Evolutionary conservation across 768 basidiomycete species (phyloP).

Genomic region (Leccinum broughii): DNA sequence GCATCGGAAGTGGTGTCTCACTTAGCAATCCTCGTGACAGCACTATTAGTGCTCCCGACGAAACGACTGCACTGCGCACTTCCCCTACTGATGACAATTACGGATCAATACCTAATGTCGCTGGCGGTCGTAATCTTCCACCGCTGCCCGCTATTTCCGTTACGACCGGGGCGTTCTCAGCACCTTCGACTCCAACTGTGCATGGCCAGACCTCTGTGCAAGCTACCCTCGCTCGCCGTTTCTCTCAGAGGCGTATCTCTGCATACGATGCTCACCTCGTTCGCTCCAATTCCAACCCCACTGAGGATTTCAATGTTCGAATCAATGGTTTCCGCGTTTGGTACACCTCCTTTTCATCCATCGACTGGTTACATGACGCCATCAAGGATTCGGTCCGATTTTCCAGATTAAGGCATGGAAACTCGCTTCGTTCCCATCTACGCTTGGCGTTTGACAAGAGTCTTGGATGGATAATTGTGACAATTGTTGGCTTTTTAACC

Average conservation of each 20-base stretch:
- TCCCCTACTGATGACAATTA: constrained; percentile 43
- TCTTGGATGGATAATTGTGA: constrained; percentile 88
- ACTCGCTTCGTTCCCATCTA: constrained; percentile 66
- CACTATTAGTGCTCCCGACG: constrained; percentile 22
- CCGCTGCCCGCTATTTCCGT: constrained; percentile 36
- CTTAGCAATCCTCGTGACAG: constrained; percentile 1
- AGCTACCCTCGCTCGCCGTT: constrained; percentile 39
- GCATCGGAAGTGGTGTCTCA: constrained; percentile 41
- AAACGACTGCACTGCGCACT: constrained; percentile 38
- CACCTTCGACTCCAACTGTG: constrained; percentile 35
- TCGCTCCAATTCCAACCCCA: constrained; percentile 37
- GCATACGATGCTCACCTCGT: constrained; percentile 60
- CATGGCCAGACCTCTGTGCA: constrained; percentile 36
- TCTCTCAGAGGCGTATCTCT: constrained; percentile 62
- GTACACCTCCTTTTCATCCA: constrained; percentile 88
- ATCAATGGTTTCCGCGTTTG: constrained; percentile 83
- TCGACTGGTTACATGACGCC: constrained; percentile 96
- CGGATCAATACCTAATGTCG: constrained; percentile 48
- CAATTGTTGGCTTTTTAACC: constrained; percentile 82
- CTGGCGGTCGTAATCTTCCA: constrained; percentile 38
- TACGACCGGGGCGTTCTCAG: constrained; percentile 37
- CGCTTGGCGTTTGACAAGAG: constrained; percentile 70
- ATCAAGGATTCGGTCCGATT: constrained; percentile 91
- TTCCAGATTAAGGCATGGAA: constrained; percentile 65
- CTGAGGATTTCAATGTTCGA: constrained; percentile 56